Conservation (phyloP, 306 rosid genomes). For the Dalbergia cultrata region DNA sequence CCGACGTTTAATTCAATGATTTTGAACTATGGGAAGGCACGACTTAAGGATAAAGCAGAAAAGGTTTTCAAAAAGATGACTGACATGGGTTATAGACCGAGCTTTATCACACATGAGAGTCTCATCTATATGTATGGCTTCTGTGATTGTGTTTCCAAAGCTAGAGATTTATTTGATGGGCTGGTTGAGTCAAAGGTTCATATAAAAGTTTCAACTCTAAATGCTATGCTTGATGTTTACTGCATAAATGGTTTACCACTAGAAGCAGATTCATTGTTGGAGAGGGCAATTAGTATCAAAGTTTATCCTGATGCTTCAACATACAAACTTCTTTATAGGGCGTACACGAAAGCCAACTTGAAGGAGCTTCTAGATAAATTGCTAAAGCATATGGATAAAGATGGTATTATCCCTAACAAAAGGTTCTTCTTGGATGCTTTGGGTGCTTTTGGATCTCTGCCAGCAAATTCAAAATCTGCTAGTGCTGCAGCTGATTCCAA, state of each 20-base stretch:
- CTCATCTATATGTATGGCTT: conserved; percentile 81
- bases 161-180: conserved; percentile 75
- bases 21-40: conserved; percentile 90
- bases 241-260: conserved; percentile 83
- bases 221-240: conserved; percentile 94
- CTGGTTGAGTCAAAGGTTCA: conserved; percentile 66
- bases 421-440: conserved; percentile 87
- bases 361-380: conserved; percentile 80
- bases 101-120: conserved; percentile 84
- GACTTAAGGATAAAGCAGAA: conserved; percentile 80
- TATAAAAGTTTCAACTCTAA: conserved; percentile 77
- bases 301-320: conserved; percentile 72
- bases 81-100: conserved; percentile 77
- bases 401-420: conserved; percentile 90
- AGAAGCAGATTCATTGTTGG: conserved; percentile 81
- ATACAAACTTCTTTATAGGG: conserved; percentile 89
- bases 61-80: conserved; percentile 64
- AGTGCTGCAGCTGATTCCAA: conserved; percentile 51
- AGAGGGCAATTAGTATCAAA: conserved; percentile 57
- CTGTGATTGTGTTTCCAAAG: conserved; percentile 80
- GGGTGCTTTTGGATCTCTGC: conserved; percentile 72
- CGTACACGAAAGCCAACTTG: conserved; percentile 80
- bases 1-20: conserved; percentile 97
- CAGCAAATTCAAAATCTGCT: conserved; percentile 52
- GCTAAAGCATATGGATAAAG: conserved; percentile 79